Evolutionary conservation across 495 filamentous ascomycete genomes (phyloP).

Genomic region (Cudoniella acicularis): DNA sequence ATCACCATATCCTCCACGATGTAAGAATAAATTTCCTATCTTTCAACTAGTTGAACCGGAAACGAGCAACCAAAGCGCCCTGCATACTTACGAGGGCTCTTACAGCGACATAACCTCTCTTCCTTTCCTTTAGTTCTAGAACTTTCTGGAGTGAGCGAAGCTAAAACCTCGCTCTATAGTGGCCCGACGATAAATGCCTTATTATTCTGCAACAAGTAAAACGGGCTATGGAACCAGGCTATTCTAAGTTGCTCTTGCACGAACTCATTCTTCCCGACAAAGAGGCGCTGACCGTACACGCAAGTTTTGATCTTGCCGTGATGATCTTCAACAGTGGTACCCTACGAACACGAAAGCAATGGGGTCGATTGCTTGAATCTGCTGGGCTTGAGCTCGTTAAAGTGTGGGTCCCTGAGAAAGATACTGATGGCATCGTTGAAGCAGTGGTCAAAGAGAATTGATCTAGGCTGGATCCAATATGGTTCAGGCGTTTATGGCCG

Average conservation of each 20-base stretch:
- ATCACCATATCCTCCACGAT: slow-evolving; percentile 50
- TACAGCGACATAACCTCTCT: no score
- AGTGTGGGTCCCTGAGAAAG: slow-evolving; percentile 10
- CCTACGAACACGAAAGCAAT: slow-evolving; percentile 16
- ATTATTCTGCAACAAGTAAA: slow-evolving; percentile 34
- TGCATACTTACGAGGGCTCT: no score
- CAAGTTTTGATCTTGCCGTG: slow-evolving; percentile 11
- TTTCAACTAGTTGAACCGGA: neutral
- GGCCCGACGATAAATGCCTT: slow-evolving; percentile 32
- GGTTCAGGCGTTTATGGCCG: neutral
- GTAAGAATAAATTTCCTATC: neutral
- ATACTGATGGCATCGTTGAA: slow-evolving; percentile 21
- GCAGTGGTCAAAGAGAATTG: slow-evolving; percentile 20
- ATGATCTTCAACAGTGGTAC: slow-evolving; percentile 1
- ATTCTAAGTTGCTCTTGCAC: slow-evolving; percentile 19
- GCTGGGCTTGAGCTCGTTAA: slow-evolving; percentile 19
- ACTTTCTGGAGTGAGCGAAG: neutral
- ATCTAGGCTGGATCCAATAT: neutral
- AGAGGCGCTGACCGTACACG: neutral
- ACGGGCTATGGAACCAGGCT: slow-evolving; percentile 12
- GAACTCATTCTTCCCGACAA: slow-evolving; percentile 16
- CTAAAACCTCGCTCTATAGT: slow-evolving; percentile 9
- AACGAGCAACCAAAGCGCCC: no score
- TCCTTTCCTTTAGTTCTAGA: neutral
- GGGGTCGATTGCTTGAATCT: slow-evolving; percentile 13